These are phyloP conservation scores for Pinus albicaulis DNA, from an alignment of 75 land plant species.

Conservation along the genomic window DNA sequence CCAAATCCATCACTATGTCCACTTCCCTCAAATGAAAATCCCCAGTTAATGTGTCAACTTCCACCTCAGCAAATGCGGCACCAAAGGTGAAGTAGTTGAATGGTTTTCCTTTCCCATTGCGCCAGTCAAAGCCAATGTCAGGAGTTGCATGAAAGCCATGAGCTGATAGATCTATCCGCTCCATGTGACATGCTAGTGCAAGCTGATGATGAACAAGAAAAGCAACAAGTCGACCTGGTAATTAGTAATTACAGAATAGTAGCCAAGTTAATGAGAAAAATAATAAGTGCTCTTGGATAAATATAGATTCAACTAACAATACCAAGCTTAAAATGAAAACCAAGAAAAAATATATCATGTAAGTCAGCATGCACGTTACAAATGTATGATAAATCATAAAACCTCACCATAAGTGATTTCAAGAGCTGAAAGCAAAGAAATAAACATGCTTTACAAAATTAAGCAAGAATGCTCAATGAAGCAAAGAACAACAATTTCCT, in stretches of 20 bases:
- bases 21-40: constrained; percentile 75
- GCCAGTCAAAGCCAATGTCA: constrained; percentile 87
- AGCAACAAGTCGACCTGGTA: not conserved
- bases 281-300: not conserved
- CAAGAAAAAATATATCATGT: not conserved
- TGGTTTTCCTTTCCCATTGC: constrained; percentile 65
- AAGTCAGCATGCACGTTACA: not conserved
- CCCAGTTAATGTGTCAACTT: constrained; percentile 88
- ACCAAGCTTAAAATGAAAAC: not conserved
- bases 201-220: constrained; percentile 53
- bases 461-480: not conserved
- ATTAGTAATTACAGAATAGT: not conserved
- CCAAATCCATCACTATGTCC: constrained; percentile 82
- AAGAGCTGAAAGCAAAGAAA: not conserved
- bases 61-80: constrained; percentile 93
- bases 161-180: constrained; percentile 88
- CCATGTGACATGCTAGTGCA: constrained; percentile 60
- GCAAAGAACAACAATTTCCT: not conserved
- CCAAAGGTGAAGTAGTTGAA: constrained; percentile 91
- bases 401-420: not conserved
- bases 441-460: not conserved
- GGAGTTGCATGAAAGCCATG: constrained; percentile 94
- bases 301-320: not conserved
- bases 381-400: not conserved
- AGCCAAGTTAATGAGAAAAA: not conserved